Evolutionary conservation across 2,329 filamentous ascomycete species (phyloP), one percentile per base, ranked within the genome.

Genomic region (Tolypocladium album): DNA sequence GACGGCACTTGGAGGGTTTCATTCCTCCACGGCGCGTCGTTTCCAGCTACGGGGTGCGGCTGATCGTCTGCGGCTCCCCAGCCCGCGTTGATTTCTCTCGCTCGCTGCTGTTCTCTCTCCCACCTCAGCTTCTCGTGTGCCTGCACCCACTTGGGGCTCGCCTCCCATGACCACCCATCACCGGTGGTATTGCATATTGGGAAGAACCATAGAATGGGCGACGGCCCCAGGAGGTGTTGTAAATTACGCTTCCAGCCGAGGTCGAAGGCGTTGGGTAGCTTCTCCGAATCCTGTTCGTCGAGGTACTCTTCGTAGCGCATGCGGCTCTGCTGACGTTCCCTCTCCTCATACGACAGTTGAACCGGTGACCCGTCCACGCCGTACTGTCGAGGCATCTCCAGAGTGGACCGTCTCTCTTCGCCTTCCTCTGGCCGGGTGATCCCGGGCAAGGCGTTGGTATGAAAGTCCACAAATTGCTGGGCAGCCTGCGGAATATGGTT

Each of bases 111-210:
- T 58, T 83, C 78, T 55, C 85, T 76, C 62, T 87, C 83, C 12
- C 68, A 65, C 5, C 77, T 75, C n/a, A 92, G 78, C 24, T 77
- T 77, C 7, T 91, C 86, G 52, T 87, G 80, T 4, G 87, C 88
- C 42, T 87, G 85, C 3, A 89, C 64, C 89, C 94, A 99, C 65
- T 84, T 85, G 1, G 84, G 81, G 68, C 86, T 95, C 0, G 92
- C 83, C 68, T 97, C 92, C 94, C 94, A 99, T 53, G 80, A 82
- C 93, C 93, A 99, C 27, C 94, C 94, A 71, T 99, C 90, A 40
- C 93, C 93, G 0, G 85, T 89, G 2, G 92, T 96, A 69, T 89
- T 97, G 72, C 83, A 85, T 55, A 97, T 77, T 0, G 94, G 94
- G 1, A 97, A 62, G 36, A 80, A 76, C 93, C 94, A 97, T 11